Evolutionary conservation across 129 eudicot genomes (phyloP).

Genomic region (Smallanthus sonchifolius): DNA sequence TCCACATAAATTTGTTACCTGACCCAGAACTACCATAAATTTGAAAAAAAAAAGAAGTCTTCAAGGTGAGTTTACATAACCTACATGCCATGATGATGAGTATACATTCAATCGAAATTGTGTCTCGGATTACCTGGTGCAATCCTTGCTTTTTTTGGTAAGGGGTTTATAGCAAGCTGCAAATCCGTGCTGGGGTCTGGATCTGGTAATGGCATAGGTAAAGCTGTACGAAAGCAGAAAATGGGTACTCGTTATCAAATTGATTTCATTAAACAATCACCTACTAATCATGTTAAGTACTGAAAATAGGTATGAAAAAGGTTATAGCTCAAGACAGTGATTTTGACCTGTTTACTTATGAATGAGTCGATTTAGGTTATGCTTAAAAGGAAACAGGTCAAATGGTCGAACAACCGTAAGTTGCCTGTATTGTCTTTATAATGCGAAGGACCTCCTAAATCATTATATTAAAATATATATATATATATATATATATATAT

Average conservation of each 20-base stretch:
- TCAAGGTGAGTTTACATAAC: neutral
- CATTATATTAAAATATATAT: neutral
- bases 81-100: slow-evolving; percentile 13
- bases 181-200: slow-evolving; percentile 40
- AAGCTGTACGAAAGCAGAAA: slow-evolving; percentile 27
- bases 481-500: too few relatives aligned
- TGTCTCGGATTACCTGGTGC: slow-evolving; percentile 15
- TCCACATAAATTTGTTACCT: neutral
- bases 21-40: neutral
- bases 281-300: neutral
- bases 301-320: neutral
- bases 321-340: neutral
- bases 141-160: slow-evolving; percentile 23
- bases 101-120: neutral
- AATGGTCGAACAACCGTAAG: neutral
- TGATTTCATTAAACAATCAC: neutral
- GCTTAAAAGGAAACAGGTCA: neutral
- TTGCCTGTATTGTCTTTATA: neutral
- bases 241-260: neutral
- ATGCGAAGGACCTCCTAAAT: neutral
- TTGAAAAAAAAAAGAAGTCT: neutral
- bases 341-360: neutral
- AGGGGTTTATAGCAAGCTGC: slow-evolving; percentile 28
- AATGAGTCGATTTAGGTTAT: neutral
- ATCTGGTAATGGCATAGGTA: slow-evolving; percentile 39